Base-by-base conservation (phyloP, 192 early-diverging fungal genomes). In the Geosiphon pyriformis region DNA sequence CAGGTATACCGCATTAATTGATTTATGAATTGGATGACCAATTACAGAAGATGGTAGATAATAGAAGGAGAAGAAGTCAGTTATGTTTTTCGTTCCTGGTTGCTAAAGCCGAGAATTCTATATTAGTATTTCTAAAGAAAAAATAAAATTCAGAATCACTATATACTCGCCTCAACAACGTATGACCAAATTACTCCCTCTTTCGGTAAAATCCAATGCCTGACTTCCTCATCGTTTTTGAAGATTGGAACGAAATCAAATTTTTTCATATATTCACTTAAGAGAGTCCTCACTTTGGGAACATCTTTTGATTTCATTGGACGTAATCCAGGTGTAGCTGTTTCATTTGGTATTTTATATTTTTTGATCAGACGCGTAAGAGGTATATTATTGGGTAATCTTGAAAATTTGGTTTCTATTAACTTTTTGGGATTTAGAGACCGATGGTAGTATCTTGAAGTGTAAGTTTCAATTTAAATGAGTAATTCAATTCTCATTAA, bases 51-150 rank as follows among this genome's bases (percentile, higher is more conserved):
- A 95, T n/a, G 95, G 92, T 46, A 99, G 81, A 68, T 85, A 88
- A 79, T 98, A 99, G 81, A 96, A 99, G 4, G 94, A 93, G 61
- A 93, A 80, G 68, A 99, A 93, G 69, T 98, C 91, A 1, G 88
- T 88, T 63, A 99, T 76, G 49, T 82, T 75, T 34, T 85, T 82
- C 67, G 69, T 85, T 68, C 68, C 75, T 59, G 74, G 78, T n/a
- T n/a, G n/a, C n/a, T n/a, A n/a, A n/a, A 48, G 84, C 80, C 84
- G 68, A 49, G 32, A 65, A 42, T 33, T 61, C 30, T 18, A n/a
- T 29, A 34, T 50, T 46, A 46, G 49, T 8, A 30, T 4, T 1
- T 22, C 52, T 4, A 68, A 70, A 30, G 10, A 49, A 52, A 34
- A 61, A 64, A 58, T 46, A 67, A 11, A 26, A 55, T 61, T 20